Conservation (phyloP, 805 yeast species). For the Starmerella ratchasimensis region DNA sequence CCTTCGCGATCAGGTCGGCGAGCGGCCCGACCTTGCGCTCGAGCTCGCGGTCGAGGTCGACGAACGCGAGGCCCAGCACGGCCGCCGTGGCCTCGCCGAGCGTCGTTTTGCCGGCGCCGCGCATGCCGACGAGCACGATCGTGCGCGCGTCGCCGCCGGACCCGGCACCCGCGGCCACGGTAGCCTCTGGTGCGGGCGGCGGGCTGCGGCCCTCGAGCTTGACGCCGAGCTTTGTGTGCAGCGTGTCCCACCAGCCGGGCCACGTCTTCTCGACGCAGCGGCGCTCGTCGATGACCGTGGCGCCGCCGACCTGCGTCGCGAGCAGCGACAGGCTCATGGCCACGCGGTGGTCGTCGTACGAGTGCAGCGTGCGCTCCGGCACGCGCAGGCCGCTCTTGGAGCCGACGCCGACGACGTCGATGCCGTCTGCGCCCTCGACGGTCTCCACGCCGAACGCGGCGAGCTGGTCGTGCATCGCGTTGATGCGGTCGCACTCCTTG, state of each 20-base stretch:
- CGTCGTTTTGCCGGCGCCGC: conserved; percentile 93
- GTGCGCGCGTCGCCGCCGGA: neutral
- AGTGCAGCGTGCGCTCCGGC: conserved; percentile 22
- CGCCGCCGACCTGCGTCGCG: conserved; percentile 52
- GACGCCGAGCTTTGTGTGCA: conserved; percentile 49
- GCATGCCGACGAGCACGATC: conserved; percentile 83
- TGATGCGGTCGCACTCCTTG: conserved; percentile 91
- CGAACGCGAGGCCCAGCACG: conserved; percentile 41
- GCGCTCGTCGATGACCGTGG: conserved; percentile 70
- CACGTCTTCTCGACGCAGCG: conserved; percentile 93
- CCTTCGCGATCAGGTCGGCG: conserved; percentile 39
- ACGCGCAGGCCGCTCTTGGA: conserved; percentile 1
- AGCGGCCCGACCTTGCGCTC: conserved; percentile 37
- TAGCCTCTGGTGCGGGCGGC: conserved; percentile 2
- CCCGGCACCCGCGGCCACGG: neutral
- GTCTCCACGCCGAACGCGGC: conserved; percentile 83
- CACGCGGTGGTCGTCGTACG: conserved; percentile 94
- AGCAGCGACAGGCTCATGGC: conserved; percentile 92
- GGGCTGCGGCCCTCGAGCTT: conserved; percentile 56
- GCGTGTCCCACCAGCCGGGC: conserved; percentile 99
- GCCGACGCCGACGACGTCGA: conserved; percentile 60
- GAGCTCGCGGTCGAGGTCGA: conserved; percentile 66
- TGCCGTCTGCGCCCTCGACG: conserved; percentile 81
- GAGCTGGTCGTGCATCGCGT: conserved; percentile 81
- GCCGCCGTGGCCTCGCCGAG: conserved; percentile 67